A percentile compares a stretch with the other conserved stretches of the same genome.
phyloP scores from a whole-genome alignment of 106 monocot species.

The Acanthochlamys bracteata region DNA sequence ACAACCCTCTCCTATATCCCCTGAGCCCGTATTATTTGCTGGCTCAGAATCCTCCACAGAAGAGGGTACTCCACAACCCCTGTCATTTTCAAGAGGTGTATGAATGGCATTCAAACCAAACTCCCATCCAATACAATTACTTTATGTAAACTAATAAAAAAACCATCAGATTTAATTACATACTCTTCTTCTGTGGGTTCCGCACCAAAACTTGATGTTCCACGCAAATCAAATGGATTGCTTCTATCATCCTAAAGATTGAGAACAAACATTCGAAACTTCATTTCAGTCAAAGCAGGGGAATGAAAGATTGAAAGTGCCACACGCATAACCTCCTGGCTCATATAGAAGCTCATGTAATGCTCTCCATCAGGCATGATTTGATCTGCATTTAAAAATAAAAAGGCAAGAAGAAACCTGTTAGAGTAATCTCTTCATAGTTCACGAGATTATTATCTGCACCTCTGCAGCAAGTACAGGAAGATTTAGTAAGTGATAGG shows the following conservation, averaged over 20 bases:
- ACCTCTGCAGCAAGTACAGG: slow-evolving; percentile 22
- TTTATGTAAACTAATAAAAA: neutral
- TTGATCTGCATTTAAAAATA: slow-evolving; percentile 31
- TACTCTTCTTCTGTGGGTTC: slow-evolving; percentile 51
- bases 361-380: slow-evolving; percentile 21
- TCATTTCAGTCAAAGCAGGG: too few relatives aligned
- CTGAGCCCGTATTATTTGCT: slow-evolving; percentile 1
- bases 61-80: neutral
- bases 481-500: neutral
- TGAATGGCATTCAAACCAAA: slow-evolving; percentile 7
- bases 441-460: slow-evolving; percentile 45
- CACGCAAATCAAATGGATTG: slow-evolving; percentile 14
- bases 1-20: slow-evolving; percentile 5
- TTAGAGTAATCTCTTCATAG: slow-evolving; percentile 61
- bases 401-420: slow-evolving; percentile 24
- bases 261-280: neutral
- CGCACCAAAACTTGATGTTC: slow-evolving; percentile 4
- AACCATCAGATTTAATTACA: neutral
- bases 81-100: slow-evolving; percentile 14
- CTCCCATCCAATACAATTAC: slow-evolving; percentile 10
- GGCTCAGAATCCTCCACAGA: slow-evolving; percentile 11
- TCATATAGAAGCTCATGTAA: slow-evolving; percentile 32
- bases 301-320: too few relatives aligned
- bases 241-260: slow-evolving; percentile 21
- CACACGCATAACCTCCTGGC: slow-evolving; percentile 28